phyloP scores from a whole-genome alignment of 2,329 filamentous ascomycete genomes.

The Aspergillus fijiensis region DNA sequence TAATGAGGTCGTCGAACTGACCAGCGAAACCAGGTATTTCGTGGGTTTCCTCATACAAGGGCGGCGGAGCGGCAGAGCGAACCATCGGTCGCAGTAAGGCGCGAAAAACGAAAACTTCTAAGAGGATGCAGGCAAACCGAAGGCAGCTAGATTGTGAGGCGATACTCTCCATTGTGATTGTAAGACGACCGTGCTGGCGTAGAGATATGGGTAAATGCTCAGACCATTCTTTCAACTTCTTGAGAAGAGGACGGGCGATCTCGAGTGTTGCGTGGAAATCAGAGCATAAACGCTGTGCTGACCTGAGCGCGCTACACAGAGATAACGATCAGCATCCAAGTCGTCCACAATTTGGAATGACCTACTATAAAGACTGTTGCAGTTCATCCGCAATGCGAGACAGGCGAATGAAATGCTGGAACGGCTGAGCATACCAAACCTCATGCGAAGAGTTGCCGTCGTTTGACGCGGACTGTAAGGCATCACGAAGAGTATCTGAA shows the following conservation, averaged over 20 bases:
- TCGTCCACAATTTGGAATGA: background rate
- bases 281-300: constrained; percentile 26
- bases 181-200: too few species aligned
- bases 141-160: constrained; percentile 12
- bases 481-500: background rate
- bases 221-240: constrained; percentile 33
- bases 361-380: constrained; percentile 34
- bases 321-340: background rate
- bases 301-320: constrained; percentile 26
- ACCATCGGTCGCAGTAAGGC: constrained; percentile 35
- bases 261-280: constrained; percentile 32
- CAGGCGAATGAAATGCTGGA: constrained; percentile 12
- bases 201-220: constrained; percentile 1
- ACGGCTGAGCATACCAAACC: background rate
- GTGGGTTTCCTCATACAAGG: constrained; percentile 22
- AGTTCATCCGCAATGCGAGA: constrained; percentile 33
- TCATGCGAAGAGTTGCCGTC: background rate
- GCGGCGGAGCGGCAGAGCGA: constrained; percentile 27
- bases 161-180: background rate
- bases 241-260: constrained; percentile 27
- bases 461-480: background rate
- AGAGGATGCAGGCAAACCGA: constrained; percentile 38
- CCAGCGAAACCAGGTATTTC: constrained; percentile 6
- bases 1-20: constrained; percentile 21
- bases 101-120: constrained; percentile 37